Conservation (phyloP, 805 yeast genomes). For the Geotrichum ghanense region DNA sequence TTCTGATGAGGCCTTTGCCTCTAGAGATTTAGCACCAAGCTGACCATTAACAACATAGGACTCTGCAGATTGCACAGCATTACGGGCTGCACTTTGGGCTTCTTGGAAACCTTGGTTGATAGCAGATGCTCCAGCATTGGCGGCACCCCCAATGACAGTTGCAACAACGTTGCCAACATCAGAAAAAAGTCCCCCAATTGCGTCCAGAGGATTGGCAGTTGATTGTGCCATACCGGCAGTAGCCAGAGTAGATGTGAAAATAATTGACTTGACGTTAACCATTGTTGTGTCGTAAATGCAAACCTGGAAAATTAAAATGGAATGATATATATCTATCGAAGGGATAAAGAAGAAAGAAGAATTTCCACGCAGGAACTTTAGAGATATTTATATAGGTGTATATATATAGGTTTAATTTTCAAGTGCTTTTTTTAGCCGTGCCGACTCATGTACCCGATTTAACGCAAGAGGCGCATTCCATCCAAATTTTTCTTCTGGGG, state of each 20-base stretch:
- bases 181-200: not conserved
- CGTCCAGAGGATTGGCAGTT: not conserved
- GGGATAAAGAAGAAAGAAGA: too few relatives aligned
- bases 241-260: not conserved
- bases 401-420: too few relatives aligned
- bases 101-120: not conserved
- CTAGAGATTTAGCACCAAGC: not conserved
- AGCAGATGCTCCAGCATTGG: not conserved
- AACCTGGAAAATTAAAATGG: too few relatives aligned
- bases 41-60: not conserved
- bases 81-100: not conserved
- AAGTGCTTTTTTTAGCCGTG: too few relatives aligned
- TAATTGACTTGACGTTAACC: not conserved
- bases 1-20: not conserved
- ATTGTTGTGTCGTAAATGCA: too few relatives aligned
- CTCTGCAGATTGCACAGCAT: not conserved
- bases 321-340: too few relatives aligned
- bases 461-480: too few relatives aligned
- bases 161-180: not conserved
- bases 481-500: too few relatives aligned
- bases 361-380: too few relatives aligned
- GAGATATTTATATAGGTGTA: too few relatives aligned
- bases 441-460: too few relatives aligned
- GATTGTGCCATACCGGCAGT: not conserved
- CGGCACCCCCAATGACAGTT: not conserved